Conservation (phyloP, 768 basidiomycete genomes). For the Lactarius pseudohatsudake region DNA sequence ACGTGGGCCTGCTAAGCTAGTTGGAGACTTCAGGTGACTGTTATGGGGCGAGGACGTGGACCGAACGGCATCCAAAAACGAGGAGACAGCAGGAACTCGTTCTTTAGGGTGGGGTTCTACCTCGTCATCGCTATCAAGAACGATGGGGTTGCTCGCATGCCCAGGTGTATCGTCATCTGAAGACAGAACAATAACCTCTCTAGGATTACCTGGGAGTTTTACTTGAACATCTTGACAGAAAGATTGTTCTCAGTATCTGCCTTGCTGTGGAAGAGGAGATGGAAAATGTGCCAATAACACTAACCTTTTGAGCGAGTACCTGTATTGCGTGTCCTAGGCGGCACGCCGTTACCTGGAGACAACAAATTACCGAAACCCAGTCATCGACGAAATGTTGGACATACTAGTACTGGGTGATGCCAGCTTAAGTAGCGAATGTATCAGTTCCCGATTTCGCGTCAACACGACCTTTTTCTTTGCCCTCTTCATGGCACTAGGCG, state of each 20-base stretch:
- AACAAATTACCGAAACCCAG: background rate
- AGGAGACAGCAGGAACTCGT: background rate
- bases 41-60: background rate
- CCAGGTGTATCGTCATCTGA: slow-evolving; percentile 20
- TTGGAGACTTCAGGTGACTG: slow-evolving; percentile 2
- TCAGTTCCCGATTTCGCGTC: slow-evolving; percentile 2
- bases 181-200: slow-evolving; percentile 13
- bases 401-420: slow-evolving; percentile 2
- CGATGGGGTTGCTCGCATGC: slow-evolving; percentile 20
- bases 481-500: background rate
- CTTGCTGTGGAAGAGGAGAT: background rate
- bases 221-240: slow-evolving; percentile 4
- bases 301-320: slow-evolving; percentile 10
- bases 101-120: background rate
- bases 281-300: background rate
- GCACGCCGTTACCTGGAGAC: background rate
- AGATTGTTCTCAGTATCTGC: slow-evolving; percentile 3
- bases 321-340: background rate
- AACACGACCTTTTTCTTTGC: slow-evolving; percentile 8
- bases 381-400: background rate
- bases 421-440: slow-evolving; percentile 1
- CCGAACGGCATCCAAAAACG: background rate
- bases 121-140: slow-evolving; percentile 24
- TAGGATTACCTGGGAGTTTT: background rate
- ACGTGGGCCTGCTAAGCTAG: background rate